These are phyloP conservation scores for Trichoderma atroviride DNA, from an alignment of 2,329 filamentous ascomycete species.

Conservation along the genomic window DNA sequence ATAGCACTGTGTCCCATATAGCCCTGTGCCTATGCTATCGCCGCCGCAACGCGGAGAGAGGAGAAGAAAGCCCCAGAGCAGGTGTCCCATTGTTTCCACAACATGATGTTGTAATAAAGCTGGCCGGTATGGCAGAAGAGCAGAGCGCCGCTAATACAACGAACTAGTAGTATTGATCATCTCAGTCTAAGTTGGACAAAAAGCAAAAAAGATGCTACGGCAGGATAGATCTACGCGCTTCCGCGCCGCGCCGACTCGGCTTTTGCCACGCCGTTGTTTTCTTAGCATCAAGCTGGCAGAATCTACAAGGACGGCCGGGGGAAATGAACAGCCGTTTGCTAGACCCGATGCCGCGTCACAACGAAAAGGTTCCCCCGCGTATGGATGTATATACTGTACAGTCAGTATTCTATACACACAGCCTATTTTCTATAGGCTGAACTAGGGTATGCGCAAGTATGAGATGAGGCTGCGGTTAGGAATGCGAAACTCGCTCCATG, in stretches of 20 bases:
- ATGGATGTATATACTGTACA: not conserved
- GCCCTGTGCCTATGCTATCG: not conserved
- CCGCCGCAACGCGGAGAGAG: not conserved
- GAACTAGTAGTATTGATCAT: not conserved
- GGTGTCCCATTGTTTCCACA: not conserved
- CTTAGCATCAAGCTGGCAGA: conserved; percentile 10
- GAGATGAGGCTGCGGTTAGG: not conserved
- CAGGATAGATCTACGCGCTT: conserved; percentile 18
- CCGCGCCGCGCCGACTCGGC: conserved; percentile 14
- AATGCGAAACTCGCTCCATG: not conserved
- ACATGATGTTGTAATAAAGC: not conserved
- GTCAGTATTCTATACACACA: not conserved
- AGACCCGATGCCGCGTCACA: not conserved
- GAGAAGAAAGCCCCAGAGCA: not conserved
- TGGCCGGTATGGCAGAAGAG: not conserved
- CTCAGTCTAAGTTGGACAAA: not conserved
- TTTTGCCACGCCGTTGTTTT: conserved; percentile 12
- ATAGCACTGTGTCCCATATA: not conserved
- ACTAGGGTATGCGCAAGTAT: not conserved
- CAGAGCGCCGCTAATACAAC: not conserved
- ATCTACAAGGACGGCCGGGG: not conserved
- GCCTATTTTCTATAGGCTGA: not conserved
- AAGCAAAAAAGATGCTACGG: not conserved
- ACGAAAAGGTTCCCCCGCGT: not conserved
- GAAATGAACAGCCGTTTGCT: conserved; percentile 1